Evolutionary conservation across 306 rosid genomes (phyloP).

Genomic region (Benincasa hispida): DNA sequence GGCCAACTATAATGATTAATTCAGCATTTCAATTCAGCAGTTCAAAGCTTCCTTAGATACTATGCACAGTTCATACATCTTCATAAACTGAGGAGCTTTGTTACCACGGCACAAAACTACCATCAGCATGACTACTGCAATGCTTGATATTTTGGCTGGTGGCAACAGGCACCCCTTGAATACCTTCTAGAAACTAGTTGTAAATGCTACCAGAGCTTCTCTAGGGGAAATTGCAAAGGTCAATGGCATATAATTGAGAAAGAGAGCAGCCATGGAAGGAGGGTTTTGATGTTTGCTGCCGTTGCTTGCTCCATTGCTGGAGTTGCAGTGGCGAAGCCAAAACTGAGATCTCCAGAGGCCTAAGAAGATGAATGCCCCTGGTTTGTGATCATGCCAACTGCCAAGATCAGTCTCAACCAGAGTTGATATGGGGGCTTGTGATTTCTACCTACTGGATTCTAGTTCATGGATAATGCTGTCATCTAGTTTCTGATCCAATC

Average conservation of each 20-base stretch:
- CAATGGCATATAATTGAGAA: background rate
- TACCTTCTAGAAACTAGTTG: background rate
- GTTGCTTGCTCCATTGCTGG: conserved; percentile 27
- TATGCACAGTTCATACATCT: background rate
- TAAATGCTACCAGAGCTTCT: conserved; percentile 7
- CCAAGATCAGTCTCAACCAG: conserved; percentile 31
- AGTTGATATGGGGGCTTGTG: background rate
- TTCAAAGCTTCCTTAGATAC: background rate
- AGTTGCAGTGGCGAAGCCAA: conserved; percentile 24
- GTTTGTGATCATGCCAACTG: conserved; percentile 42
- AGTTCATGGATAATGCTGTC: background rate
- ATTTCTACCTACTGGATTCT: background rate
- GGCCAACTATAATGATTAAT: too few species aligned
- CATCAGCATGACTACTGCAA: background rate
- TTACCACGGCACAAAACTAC: background rate
- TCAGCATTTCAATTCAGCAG: too few species aligned
- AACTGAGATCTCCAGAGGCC: conserved; percentile 28
- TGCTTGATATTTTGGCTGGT: background rate
- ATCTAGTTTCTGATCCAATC: background rate
- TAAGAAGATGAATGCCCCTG: conserved; percentile 29
- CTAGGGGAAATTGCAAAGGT: conserved; percentile 18
- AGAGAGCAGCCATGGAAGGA: conserved; percentile 21
- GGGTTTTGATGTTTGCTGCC: conserved; percentile 26
- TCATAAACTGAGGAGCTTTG: background rate
- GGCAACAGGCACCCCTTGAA: background rate